Evolutionary conservation across 805 yeast species (phyloP).

Genomic region (Alloascoidea hylecoeti): DNA sequence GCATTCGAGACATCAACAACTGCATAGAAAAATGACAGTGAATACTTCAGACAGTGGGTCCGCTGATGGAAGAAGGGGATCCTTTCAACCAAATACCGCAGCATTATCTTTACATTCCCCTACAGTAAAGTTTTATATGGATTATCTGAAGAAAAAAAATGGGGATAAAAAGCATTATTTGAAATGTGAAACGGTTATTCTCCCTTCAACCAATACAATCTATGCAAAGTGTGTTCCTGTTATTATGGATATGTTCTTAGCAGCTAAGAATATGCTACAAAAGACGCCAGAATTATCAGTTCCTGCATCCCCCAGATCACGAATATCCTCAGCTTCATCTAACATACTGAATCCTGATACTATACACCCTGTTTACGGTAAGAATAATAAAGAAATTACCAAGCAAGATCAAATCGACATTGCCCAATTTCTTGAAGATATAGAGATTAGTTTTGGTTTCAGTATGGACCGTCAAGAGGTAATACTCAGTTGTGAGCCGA

Average conservation of each 20-base stretch:
- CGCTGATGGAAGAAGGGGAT: slow-evolving; percentile 13
- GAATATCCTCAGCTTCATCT: not conserved
- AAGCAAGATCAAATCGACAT: slow-evolving; percentile 4
- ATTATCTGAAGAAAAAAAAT: slow-evolving; percentile 23
- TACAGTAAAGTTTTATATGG: slow-evolving; percentile 42
- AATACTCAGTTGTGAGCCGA: slow-evolving; percentile 82
- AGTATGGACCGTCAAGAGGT: slow-evolving; percentile 61
- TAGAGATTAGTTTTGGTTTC: slow-evolving; percentile 50
- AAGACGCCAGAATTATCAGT: not conserved
- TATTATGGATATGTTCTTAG: slow-evolving; percentile 34
- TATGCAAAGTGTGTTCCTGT: slow-evolving; percentile 73
- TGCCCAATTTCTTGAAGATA: slow-evolving; percentile 27
- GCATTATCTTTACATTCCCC: slow-evolving; percentile 64
- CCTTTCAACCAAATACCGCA: slow-evolving; percentile 17
- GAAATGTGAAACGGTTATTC: slow-evolving; percentile 39
- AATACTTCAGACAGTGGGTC: slow-evolving; percentile 36
- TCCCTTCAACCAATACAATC: slow-evolving; percentile 59
- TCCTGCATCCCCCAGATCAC: not conserved
- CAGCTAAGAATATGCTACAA: slow-evolving; percentile 1
- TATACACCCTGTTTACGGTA: no score
- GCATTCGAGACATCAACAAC: not conserved
- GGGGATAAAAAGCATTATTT: slow-evolving; percentile 23
- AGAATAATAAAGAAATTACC: no score
- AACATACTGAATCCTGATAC: no score
- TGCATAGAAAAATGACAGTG: slow-evolving; percentile 41